Conservation (phyloP, 2,329 filamentous ascomycete species). For the Raffaelea albimanens region DNA sequence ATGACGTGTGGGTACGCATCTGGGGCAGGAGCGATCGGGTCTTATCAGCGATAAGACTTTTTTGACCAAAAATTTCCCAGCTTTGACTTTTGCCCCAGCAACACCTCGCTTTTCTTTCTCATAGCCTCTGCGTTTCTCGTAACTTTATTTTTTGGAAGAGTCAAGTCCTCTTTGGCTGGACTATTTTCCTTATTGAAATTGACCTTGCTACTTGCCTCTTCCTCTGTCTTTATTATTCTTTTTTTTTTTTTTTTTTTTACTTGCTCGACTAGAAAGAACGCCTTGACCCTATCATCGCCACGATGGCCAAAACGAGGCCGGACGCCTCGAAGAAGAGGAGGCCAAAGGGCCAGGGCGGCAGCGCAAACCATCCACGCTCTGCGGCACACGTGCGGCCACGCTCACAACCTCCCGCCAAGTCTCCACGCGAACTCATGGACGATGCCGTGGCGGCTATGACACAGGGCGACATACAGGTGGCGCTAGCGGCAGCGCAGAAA, state of each 20-base stretch:
- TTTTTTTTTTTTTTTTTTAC: background rate
- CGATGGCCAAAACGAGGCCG: conserved; percentile 14
- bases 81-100: background rate
- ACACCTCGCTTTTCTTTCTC: background rate
- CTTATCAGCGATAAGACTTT: conserved; percentile 8
- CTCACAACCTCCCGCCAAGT: conserved; percentile 2
- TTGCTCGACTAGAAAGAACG: background rate
- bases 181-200: too few species aligned
- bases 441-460: conserved; percentile 24
- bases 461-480: conserved; percentile 21
- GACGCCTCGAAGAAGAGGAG: conserved; percentile 9
- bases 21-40: background rate
- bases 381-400: background rate
- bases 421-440: conserved; percentile 18
- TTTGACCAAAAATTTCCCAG: background rate
- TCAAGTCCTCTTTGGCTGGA: too few species aligned
- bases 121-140: too few species aligned
- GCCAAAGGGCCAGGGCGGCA: conserved; percentile 7
- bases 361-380: background rate
- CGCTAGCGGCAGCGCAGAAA: conserved; percentile 24
- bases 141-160: too few species aligned
- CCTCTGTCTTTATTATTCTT: background rate
- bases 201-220: background rate
- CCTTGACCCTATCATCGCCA: conserved; percentile 1
- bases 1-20: background rate